Conservation (phyloP, 2,329 filamentous ascomycete genomes). For the Gliomastix tumulicola region DNA sequence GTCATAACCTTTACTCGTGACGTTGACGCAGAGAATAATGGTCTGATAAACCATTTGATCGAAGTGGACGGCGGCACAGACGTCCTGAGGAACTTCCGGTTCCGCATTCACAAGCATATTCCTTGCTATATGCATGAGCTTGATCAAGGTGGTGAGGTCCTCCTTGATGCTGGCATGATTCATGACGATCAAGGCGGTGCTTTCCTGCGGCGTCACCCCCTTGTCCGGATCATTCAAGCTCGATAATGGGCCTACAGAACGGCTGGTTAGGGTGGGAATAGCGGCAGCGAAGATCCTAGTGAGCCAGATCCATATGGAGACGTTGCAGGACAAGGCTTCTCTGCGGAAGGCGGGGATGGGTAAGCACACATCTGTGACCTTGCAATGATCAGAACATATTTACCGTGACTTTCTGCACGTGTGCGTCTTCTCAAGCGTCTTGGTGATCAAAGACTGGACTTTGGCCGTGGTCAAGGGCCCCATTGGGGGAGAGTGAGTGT, state of each 20-base stretch:
- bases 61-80: slow-evolving; percentile 57
- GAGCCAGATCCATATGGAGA: slow-evolving; percentile 60
- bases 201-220: slow-evolving; percentile 53
- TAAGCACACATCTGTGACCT: not conserved
- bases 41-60: slow-evolving; percentile 61
- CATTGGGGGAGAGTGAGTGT: slow-evolving; percentile 48
- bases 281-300: slow-evolving; percentile 55
- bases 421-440: slow-evolving; percentile 58
- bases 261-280: slow-evolving; percentile 51
- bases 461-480: slow-evolving; percentile 47
- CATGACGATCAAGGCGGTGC: slow-evolving; percentile 54
- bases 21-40: slow-evolving; percentile 59
- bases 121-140: slow-evolving; percentile 59
- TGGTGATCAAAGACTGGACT: slow-evolving; percentile 50
- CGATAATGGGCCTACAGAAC: slow-evolving; percentile 50
- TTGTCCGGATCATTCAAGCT: slow-evolving; percentile 47
- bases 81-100: slow-evolving; percentile 58
- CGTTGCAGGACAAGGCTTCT: slow-evolving; percentile 53
- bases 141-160: slow-evolving; percentile 57
- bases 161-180: slow-evolving; percentile 55
- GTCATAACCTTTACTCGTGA: slow-evolving; percentile 61
- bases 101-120: slow-evolving; percentile 59
- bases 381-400: slow-evolving; percentile 10
- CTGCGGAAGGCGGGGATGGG: slow-evolving; percentile 24
- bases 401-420: slow-evolving; percentile 54